Evolutionary conservation across 495 filamentous ascomycete species (phyloP), one percentile per base, ranked within the genome.

Genomic region (Annulohypoxylon nitens): DNA sequence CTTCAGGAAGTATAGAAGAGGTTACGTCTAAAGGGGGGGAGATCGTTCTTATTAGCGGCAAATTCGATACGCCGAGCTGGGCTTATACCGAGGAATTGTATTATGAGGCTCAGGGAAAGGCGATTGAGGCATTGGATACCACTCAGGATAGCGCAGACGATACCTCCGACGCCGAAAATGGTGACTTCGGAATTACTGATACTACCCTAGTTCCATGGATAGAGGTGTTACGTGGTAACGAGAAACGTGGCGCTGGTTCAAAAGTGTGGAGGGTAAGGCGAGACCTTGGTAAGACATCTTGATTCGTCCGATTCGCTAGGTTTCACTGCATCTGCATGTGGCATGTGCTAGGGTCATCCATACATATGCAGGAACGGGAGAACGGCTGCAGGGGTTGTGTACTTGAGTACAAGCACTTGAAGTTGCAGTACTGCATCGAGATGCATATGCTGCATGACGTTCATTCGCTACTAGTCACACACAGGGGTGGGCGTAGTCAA

Each of bases 11-110:
- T 14, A 67, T 86, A 12, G 70, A 80, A 51, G 74, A 76, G 2
- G 68, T 78, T 2, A 74, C 61, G 1, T 50, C 75, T 3, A 70
- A 26, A 0, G 83, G 79, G 10, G 77, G 79, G 26, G 70, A 81
- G 25, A 77, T 89, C 33, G 85, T 88, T 3, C 78, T 90, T n/a
- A 83, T 91, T 5, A 83, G 83, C 47, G 88, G 88, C 3, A 86
- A 83, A 76, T 86, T 88, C 50, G 88, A 89, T 66, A 77, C 86
- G 9, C 88, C 89, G 2, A 84, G 76, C 9, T 91, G 88, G 89
- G 86, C 86, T 11, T 89, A 88, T 64, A 82, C 81, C 1, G 88
- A 90, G 70, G 84, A 86, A 14, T 58, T 88, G 4, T 80, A 83
- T 51, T 64, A 71, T 58, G 66, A 61, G 30, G 33, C 66, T 9